These are phyloP conservation scores for Neltuma alba DNA, from an alignment of 306 rosid genomes.

Conservation along the genomic window DNA sequence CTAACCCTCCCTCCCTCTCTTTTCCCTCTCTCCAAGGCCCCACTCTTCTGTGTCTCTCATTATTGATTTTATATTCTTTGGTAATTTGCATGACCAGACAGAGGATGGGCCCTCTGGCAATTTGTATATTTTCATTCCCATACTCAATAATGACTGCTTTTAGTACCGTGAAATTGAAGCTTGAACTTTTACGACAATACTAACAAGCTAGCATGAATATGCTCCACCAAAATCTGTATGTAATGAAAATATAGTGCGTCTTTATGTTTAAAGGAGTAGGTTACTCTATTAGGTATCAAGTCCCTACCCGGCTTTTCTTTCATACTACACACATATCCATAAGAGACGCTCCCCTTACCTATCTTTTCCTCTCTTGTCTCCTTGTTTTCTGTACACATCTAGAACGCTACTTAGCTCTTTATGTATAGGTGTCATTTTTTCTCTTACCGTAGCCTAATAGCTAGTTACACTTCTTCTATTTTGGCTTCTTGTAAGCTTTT, in stretches of 20 bases:
- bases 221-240: background rate
- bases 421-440: background rate
- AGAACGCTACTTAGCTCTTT: constrained; percentile 21
- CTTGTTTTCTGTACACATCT: constrained; percentile 36
- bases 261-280: constrained; percentile 22
- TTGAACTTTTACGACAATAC: constrained; percentile 36
- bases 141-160: constrained; percentile 38
- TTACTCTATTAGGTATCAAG: constrained; percentile 34
- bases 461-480: constrained; percentile 14
- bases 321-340: background rate
- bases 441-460: background rate
- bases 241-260: constrained; percentile 30
- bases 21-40: constrained; percentile 17
- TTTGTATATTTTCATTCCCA: constrained; percentile 19
- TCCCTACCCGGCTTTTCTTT: constrained; percentile 41
- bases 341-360: constrained; percentile 42
- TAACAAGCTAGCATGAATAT: constrained; percentile 27
- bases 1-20: background rate
- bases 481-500: background rate
- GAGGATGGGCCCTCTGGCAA: too few species aligned
- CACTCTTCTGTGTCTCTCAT: constrained; percentile 14
- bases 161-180: constrained; percentile 38
- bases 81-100: background rate
- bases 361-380: constrained; percentile 23
- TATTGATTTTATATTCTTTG: constrained; percentile 10